phyloP scores from a whole-genome alignment of 2,329 filamentous ascomycete genomes.

The Neofusicoccum umdonicola region DNA sequence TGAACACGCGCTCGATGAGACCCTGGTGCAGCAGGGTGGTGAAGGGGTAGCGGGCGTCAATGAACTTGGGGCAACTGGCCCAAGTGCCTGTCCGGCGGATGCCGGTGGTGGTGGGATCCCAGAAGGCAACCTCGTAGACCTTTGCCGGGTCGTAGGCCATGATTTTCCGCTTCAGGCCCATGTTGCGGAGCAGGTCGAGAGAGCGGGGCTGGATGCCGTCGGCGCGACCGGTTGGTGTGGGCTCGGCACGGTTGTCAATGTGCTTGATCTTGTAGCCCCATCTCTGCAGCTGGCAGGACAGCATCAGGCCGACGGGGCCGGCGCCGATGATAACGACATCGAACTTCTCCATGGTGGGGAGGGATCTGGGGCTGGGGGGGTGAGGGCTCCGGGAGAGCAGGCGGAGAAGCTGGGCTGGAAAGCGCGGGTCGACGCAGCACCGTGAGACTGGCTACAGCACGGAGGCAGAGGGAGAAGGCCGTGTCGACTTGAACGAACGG shows the following conservation, averaged over 20 bases:
- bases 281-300: slow-evolving; percentile 82
- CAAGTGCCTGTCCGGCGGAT: slow-evolving; percentile 66
- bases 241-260: slow-evolving; percentile 84
- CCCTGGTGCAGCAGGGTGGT: slow-evolving; percentile 63
- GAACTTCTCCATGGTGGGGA: slow-evolving; percentile 48
- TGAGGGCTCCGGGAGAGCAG: neutral
- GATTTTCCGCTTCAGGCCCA: slow-evolving; percentile 82
- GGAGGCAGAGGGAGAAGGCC: neutral
- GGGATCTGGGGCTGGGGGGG: too few species aligned
- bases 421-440: neutral
- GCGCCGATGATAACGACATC: slow-evolving; percentile 83
- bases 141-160: slow-evolving; percentile 86
- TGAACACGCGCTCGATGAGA: slow-evolving; percentile 61
- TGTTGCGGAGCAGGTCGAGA: slow-evolving; percentile 80
- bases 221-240: slow-evolving; percentile 80
- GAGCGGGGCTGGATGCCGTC: slow-evolving; percentile 92
- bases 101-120: slow-evolving; percentile 58
- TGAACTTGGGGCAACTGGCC: slow-evolving; percentile 85
- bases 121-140: slow-evolving; percentile 71
- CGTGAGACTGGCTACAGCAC: neutral
- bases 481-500: neutral
- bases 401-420: neutral
- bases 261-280: slow-evolving; percentile 97
- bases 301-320: slow-evolving; percentile 81
- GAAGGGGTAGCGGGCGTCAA: slow-evolving; percentile 63